These are phyloP conservation scores for Nothophytophthora sp. DNA, from an alignment of 352 stramenopile genomes.

Conservation along the genomic window DNA sequence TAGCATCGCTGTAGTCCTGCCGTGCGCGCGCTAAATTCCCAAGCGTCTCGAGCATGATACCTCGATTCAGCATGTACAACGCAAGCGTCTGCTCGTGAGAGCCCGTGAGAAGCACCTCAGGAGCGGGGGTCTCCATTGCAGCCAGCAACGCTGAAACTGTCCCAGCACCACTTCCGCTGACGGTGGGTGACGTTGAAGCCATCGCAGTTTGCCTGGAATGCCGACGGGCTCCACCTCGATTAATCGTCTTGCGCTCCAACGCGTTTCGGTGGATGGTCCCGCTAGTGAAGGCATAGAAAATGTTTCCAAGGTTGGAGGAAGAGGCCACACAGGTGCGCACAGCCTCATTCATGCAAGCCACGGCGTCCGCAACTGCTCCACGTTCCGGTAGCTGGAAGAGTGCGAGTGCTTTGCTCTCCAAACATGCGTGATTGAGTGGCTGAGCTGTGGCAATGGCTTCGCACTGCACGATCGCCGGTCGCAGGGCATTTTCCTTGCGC, in stretches of 20 bases:
- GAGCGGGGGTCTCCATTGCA: constrained; percentile 10
- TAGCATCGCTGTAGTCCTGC: constrained; percentile 59
- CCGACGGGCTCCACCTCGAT: constrained; percentile 17
- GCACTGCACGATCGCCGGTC: constrained; percentile 53
- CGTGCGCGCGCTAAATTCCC: constrained; percentile 44
- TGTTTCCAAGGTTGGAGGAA: constrained; percentile 57
- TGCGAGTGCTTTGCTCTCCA: constrained; percentile 66
- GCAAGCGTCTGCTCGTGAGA: constrained; percentile 67
- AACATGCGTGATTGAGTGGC: constrained; percentile 46
- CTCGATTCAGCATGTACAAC: constrained; percentile 74
- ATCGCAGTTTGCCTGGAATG: background rate
- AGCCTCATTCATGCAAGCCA: constrained; percentile 57
- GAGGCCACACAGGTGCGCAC: constrained; percentile 60
- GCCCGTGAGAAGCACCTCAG: constrained; percentile 33
- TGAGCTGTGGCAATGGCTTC: constrained; percentile 41
- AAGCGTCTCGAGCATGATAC: constrained; percentile 63
- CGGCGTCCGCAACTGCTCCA: constrained; percentile 31
- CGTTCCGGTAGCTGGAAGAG: constrained; percentile 47
- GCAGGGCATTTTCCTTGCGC: constrained; percentile 41
- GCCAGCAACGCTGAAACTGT: constrained; percentile 11
- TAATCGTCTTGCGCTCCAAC: constrained; percentile 53
- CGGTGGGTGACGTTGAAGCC: background rate
- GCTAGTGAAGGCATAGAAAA: constrained; percentile 65
- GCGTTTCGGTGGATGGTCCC: constrained; percentile 53
- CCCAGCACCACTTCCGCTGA: constrained; percentile 4